Percentiles rank a stretch among this genome's conserved stretches.
Conservation (phyloP, 2,329 filamentous ascomycete species). For the Dendryphion nanum region DNA sequence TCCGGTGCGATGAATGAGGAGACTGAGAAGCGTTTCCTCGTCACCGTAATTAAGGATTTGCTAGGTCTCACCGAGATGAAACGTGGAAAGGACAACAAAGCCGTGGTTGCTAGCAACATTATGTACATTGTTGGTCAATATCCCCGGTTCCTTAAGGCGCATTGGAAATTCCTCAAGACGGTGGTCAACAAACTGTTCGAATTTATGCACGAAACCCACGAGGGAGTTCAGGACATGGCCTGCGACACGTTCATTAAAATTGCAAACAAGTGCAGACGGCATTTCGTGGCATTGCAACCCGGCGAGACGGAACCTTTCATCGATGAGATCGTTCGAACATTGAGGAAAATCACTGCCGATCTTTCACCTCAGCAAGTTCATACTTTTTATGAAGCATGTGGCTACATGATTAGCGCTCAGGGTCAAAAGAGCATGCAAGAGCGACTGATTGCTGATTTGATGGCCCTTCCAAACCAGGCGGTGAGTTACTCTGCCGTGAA, state of each 20-base stretch:
- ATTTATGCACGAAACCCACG: conserved; percentile 99
- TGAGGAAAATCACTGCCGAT: conserved; percentile 94
- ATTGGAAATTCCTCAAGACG: conserved; percentile 99
- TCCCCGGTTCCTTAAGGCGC: conserved; percentile 94
- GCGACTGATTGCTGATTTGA: conserved; percentile 83
- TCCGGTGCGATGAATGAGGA: conserved; percentile 99
- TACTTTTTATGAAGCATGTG: conserved; percentile 98
- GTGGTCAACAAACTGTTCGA: conserved; percentile 99
- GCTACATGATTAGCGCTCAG: conserved; percentile 98
- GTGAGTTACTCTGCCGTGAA: conserved; percentile 27
- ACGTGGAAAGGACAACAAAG: conserved; percentile 98
- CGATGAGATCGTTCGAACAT: conserved; percentile 93
- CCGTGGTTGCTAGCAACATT: conserved; percentile 97
- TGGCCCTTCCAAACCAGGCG: conserved; percentile 88
- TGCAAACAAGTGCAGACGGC: conserved; percentile 93
- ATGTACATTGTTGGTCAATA: conserved; percentile 99
- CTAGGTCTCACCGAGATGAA: conserved; percentile 98
- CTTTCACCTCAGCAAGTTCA: conserved; percentile 96
- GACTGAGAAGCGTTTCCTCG: conserved; percentile 96
- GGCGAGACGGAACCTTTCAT: conserved; percentile 96
- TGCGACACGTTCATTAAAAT: conserved; percentile 99
- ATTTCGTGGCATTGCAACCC: conserved; percentile 94
- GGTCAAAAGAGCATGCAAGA: conserved; percentile 94
- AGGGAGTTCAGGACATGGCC: conserved; percentile 99
- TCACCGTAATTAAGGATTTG: conserved; percentile 98